Base-by-base conservation (phyloP, 176 grass and related monocot genomes). In the Lolium rigidum region DNA sequence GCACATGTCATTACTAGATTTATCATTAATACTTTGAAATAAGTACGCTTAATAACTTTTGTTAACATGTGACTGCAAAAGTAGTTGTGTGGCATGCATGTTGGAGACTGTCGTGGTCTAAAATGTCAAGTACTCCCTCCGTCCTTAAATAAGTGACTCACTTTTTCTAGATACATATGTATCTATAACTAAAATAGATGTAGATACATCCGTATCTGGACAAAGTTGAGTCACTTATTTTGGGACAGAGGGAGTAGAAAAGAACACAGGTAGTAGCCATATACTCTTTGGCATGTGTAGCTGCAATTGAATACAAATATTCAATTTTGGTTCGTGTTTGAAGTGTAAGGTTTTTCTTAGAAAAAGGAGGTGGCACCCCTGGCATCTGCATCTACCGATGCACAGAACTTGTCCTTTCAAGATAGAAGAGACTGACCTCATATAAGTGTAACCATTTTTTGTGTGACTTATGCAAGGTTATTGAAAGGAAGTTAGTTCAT, bases 401-500 rank as follows among this genome's bases (percentile, higher is more conserved):
- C 46, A 75, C 7, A 74, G n/a, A 91, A 89, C 24, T 79, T 70
- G 46, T 35, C 35, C 37, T 64, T 74, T 18, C 7, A 24, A 15
- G 35, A 48, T 38, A 67, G 38, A 74, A 67, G 44, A 74, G 39
- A 79, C 7, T 60, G 41, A 81, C 80, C 15, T 26, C 64, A 79
- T 91, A 11, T 78, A 77, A 87, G 62, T 91, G 7, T 84, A 65
- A 87, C 78, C 93, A 76, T 60, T 76, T 73, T 17, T 22, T 86
- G 41, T 39, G 41, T 28, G 16, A 83, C 56, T 61, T 71, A 46
- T 83, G 91, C 88, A 81, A 98, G 96, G 91, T 95, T 74, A 94
- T 98, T 43, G 85, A 94, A 91, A 92, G 96, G 87, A 95, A 92
- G 64, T 88, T 98, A 57, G 86, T 92, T 87, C 70, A 91, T 82